Conservation (phyloP, 768 basidiomycete genomes). For the Myochromella boudieri region DNA sequence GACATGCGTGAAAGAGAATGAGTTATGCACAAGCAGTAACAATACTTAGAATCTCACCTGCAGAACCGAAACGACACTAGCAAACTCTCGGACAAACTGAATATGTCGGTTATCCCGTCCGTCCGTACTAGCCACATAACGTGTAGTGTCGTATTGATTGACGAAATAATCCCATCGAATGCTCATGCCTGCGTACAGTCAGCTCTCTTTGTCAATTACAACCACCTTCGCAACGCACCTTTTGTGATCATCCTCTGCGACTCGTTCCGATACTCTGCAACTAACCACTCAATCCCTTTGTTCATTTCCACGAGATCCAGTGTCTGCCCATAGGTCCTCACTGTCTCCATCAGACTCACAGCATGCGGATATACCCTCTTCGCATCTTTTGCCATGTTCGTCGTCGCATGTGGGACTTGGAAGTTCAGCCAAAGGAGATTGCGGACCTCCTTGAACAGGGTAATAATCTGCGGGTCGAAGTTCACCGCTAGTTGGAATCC, state of each 20-base stretch:
- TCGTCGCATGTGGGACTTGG: constrained; percentile 91
- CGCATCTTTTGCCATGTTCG: constrained; percentile 98
- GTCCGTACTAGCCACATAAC: constrained; percentile 74
- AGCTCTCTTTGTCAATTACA: background rate
- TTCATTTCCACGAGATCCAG: constrained; percentile 88
- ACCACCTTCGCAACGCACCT: constrained; percentile 51
- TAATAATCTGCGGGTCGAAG: constrained; percentile 98
- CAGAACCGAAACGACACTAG: constrained; percentile 86
- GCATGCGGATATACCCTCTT: constrained; percentile 98
- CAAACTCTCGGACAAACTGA: constrained; percentile 93
- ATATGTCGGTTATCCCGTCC: constrained; percentile 85
- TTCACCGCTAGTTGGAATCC: constrained; percentile 90
- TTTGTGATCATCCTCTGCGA: constrained; percentile 90
- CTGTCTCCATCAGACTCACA: constrained; percentile 97
- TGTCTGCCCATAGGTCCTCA: constrained; percentile 96
- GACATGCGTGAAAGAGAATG: constrained; percentile 2
- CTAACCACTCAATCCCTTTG: constrained; percentile 89
- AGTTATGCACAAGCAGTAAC: background rate
- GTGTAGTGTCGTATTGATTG: constrained; percentile 84
- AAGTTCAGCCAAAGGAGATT: constrained; percentile 96
- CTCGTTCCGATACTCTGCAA: constrained; percentile 93
- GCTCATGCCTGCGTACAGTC: constrained; percentile 70
- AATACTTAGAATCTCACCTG: constrained; percentile 49
- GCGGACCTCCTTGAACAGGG: constrained; percentile 96
- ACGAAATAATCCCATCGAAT: constrained; percentile 98